Conservation (phyloP, 805 yeast species). For the Hanseniaspora lindneri region DNA sequence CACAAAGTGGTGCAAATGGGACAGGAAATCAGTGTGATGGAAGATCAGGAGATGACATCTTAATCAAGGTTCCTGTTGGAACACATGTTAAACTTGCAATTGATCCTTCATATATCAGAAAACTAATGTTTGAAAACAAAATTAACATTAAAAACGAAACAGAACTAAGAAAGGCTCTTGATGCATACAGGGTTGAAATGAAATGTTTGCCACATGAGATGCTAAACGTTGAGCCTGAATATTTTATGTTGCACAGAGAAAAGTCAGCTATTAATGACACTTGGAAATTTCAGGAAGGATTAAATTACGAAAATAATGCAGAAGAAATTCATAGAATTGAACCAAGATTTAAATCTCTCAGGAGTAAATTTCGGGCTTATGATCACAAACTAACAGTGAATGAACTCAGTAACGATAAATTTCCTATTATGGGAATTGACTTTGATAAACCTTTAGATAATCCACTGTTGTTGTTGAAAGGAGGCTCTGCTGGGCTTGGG, state of each 20-base stretch:
- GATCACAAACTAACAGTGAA: slow-evolving; percentile 47
- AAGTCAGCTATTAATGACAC: slow-evolving; percentile 32
- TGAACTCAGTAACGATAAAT: slow-evolving; percentile 53
- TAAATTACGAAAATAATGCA: slow-evolving; percentile 40
- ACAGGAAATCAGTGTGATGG: slow-evolving; percentile 74
- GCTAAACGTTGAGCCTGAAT: slow-evolving; percentile 30
- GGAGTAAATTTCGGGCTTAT: slow-evolving; percentile 49
- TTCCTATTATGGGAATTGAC: slow-evolving; percentile 78
- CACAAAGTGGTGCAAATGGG: slow-evolving; percentile 63
- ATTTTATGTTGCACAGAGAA: slow-evolving; percentile 48
- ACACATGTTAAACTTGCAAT: slow-evolving; percentile 80
- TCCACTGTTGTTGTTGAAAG: slow-evolving; percentile 61
- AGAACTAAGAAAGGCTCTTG: slow-evolving; percentile 23
- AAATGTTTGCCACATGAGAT: slow-evolving; percentile 29
- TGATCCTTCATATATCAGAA: slow-evolving; percentile 43
- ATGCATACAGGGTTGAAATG: slow-evolving; percentile 22
- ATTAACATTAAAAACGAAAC: slow-evolving; percentile 19
- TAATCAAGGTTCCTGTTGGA: slow-evolving; percentile 84
- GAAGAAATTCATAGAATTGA: slow-evolving; percentile 55
- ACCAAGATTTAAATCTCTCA: slow-evolving; percentile 54
- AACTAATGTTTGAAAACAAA: slow-evolving; percentile 20
- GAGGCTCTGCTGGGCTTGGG: slow-evolving; percentile 93
- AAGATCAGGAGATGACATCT: slow-evolving; percentile 62
- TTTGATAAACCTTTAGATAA: slow-evolving; percentile 45
- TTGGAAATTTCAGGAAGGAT: slow-evolving; percentile 56